Percentiles rank a stretch among this genome's conserved stretches.
Evolutionary conservation across 2,329 filamentous ascomycete species (phyloP).

Genomic region (Dendrostoma leiphaemia): DNA sequence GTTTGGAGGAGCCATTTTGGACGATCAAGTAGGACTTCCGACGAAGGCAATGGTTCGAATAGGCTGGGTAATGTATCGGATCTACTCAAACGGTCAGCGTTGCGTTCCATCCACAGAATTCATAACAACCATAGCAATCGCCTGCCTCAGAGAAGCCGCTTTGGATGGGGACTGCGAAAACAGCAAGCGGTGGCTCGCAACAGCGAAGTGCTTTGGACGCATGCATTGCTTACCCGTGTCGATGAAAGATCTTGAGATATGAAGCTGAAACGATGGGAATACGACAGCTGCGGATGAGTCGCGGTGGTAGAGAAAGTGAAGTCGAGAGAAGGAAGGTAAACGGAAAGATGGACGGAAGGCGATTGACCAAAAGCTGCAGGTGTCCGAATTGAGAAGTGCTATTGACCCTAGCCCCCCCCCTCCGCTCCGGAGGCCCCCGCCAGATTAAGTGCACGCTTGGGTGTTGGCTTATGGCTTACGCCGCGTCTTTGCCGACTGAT

Average conservation of each 20-base stretch:
- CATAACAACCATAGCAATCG: background rate
- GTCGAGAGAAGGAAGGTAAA: background rate
- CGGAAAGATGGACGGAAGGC: background rate
- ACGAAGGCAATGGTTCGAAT: too few relatives aligned
- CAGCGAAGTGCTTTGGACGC: background rate
- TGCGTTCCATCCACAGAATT: too few relatives aligned
- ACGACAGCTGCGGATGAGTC: background rate
- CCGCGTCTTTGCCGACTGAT: background rate
- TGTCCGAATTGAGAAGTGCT: too few relatives aligned
- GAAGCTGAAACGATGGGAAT: background rate
- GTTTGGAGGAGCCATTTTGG: constrained; percentile 49
- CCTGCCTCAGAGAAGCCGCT: background rate
- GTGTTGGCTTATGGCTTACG: background rate
- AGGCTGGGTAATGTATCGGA: too few relatives aligned
- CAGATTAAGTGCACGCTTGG: background rate
- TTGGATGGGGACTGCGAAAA: background rate
- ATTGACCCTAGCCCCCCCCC: too few relatives aligned
- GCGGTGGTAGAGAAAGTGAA: background rate
- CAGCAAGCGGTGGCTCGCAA: too few relatives aligned
- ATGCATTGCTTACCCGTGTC: background rate
- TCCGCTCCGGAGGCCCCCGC: background rate
- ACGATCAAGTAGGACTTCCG: constrained; percentile 1
- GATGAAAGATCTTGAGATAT: background rate
- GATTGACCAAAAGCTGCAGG: background rate
- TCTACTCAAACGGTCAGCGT: too few relatives aligned